Base-by-base conservation (phyloP, 2,329 filamentous ascomycete genomes). In the Penicillium sp. region DNA sequence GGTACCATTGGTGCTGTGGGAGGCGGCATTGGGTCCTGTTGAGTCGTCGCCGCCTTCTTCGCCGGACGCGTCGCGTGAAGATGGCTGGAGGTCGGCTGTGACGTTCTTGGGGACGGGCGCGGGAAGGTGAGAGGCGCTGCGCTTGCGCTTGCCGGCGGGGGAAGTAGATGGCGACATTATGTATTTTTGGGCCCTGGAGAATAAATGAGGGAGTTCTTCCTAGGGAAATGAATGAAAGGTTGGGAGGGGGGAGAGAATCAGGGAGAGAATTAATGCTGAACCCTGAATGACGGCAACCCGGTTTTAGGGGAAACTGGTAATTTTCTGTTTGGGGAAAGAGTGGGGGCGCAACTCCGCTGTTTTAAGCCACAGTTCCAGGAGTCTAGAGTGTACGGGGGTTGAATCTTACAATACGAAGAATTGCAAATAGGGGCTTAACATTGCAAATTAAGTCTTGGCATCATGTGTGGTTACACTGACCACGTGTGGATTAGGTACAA, bases 51-150 rank as follows among this genome's bases (percentile, higher is more conserved):
- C 62, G 42, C 85, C 87, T 72, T 93, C 91, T 77, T 96, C 90
- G 63, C 83, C 89, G 17, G 90, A 93, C 60, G 89, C 90, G 78
- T 95, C 90, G 71, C 89, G 86, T 37, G 90, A 93, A 19, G 89
- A 91, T 37, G 89, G 83, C 73, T 88, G 85, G 50, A 86, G 80
- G 70, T 88, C 84, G 54, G 85, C 82, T 57, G 83, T 78, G 66
- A 78, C 71, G 61, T 80, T 71, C 65, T 81, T 76, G 60, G 82
- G 78, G 62, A 79, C 75, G 51, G 78, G 74, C 60, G 75, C 80
- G 64, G 81, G 74, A 21, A 79, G 76, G 61, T 71, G 71, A 31
- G 74, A 75, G 56, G 69, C 66, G 68, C 71, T 84, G 74, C 93
- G 87, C 84, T 96, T 96, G 77, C 93, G 89, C 82, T 96, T 96